phyloP scores from a whole-genome alignment of 345 rosid species.

The Lepidium aucheri region DNA sequence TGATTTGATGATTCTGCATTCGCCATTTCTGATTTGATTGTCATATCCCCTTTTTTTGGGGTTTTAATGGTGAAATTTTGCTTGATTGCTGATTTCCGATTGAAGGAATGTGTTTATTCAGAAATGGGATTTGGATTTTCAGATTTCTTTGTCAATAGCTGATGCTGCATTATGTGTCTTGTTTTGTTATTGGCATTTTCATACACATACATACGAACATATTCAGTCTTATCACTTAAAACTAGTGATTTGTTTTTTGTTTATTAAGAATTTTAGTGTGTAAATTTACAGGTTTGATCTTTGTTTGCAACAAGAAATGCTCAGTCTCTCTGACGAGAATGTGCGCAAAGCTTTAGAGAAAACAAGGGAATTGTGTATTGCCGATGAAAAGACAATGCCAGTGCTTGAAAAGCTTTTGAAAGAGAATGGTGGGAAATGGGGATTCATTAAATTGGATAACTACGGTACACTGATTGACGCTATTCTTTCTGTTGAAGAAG shows the following conservation, averaged over 20 bases:
- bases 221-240: neutral
- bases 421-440: constrained; percentile 49
- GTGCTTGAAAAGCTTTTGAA: constrained; percentile 37
- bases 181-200: neutral
- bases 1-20: neutral
- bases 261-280: neutral
- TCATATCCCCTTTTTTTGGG: neutral
- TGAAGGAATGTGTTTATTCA: neutral
- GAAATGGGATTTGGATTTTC: neutral
- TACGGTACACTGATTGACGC: constrained; percentile 48
- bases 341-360: constrained; percentile 30
- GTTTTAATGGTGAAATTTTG: neutral
- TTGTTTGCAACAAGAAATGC: neutral
- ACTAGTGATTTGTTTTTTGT: neutral
- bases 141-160: neutral
- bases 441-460: constrained; percentile 44
- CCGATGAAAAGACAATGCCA: constrained; percentile 35
- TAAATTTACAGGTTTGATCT: constrained; percentile 7
- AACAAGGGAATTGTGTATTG: constrained; percentile 40
- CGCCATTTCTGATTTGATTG: neutral
- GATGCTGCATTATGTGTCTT: neutral
- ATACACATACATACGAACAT: neutral
- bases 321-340: constrained; percentile 13
- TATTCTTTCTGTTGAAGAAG: constrained; percentile 41
- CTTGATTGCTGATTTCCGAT: neutral